These are phyloP conservation scores for Trypethelium eluteriae DNA, from an alignment of 495 filamentous ascomycete species.

Conservation along the genomic window DNA sequence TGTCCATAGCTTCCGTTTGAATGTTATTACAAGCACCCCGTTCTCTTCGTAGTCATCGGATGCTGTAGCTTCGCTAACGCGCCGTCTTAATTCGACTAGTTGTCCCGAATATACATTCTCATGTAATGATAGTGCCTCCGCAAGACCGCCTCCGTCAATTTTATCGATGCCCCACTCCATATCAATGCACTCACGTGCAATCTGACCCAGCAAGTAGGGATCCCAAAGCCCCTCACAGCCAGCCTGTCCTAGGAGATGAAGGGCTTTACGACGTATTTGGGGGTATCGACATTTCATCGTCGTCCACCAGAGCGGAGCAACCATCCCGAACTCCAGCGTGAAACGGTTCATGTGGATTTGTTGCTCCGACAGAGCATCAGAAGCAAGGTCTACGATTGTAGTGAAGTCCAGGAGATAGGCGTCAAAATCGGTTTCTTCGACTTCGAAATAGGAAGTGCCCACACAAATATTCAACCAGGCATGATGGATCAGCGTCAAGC, in stretches of 20 bases:
- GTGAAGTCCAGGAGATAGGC: not conserved
- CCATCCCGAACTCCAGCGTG: slow-evolving; percentile 1
- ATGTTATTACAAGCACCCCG: slow-evolving; percentile 3
- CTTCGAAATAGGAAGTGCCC: slow-evolving; percentile 1
- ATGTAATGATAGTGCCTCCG: not conserved
- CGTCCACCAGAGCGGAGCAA: slow-evolving; percentile 10
- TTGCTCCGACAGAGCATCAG: slow-evolving; percentile 7
- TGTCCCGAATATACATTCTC: not conserved
- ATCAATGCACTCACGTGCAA: slow-evolving; percentile 2
- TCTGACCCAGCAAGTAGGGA: slow-evolving; percentile 5
- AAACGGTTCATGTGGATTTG: slow-evolving; percentile 1
- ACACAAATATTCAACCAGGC: slow-evolving; percentile 3
- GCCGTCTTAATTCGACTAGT: not conserved
- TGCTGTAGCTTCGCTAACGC: not conserved
- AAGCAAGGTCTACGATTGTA: slow-evolving; percentile 7
- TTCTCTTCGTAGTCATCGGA: not conserved
- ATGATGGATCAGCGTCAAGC: slow-evolving; percentile 10
- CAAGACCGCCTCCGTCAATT: slow-evolving; percentile 2
- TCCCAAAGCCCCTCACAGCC: not conserved
- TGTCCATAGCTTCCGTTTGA: slow-evolving; percentile 5
- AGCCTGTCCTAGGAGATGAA: slow-evolving; percentile 2
- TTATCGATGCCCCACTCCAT: not conserved
- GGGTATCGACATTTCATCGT: slow-evolving; percentile 6
- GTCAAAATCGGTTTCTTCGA: not conserved
- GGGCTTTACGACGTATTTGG: slow-evolving; percentile 2